These are phyloP conservation scores for Kluyveromyces marxianus DNA, from an alignment of 1,139 yeast species.

Conservation along the genomic window DNA sequence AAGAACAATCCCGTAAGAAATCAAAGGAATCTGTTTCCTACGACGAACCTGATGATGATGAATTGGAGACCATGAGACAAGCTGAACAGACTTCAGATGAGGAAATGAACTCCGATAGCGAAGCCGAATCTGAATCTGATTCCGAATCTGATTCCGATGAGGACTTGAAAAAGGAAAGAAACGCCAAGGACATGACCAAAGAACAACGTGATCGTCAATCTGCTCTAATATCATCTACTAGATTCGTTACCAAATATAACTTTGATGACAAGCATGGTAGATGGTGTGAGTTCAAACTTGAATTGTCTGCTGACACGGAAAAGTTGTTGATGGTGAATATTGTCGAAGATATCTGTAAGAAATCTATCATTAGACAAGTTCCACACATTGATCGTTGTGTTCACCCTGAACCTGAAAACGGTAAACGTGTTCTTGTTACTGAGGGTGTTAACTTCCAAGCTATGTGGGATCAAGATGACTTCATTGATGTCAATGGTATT, in stretches of 20 bases:
- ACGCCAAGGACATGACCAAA: constrained; percentile 39
- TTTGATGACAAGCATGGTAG: constrained; percentile 84
- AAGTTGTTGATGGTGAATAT: constrained; percentile 96
- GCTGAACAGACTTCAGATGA: constrained; percentile 72
- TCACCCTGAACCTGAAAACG: constrained; percentile 67
- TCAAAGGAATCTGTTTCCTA: constrained; percentile 85
- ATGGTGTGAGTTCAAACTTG: constrained; percentile 89
- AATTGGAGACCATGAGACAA: constrained; percentile 74
- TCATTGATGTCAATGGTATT: constrained; percentile 80
- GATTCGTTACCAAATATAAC: constrained; percentile 68
- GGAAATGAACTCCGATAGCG: constrained; percentile 36
- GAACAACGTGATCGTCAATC: constrained; percentile 78
- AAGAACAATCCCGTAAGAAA: constrained; percentile 52
- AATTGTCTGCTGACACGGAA: constrained; percentile 78
- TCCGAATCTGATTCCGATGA: constrained; percentile 27
- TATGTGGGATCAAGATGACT: constrained; percentile 97
- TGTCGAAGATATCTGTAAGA: constrained; percentile 84
- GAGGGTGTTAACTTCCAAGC: constrained; percentile 98
- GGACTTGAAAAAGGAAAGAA: constrained; percentile 27
- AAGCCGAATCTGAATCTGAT: constrained; percentile 36
- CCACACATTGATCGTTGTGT: constrained; percentile 89
- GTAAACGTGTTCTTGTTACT: constrained; percentile 72
- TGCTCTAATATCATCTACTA: constrained; percentile 67
- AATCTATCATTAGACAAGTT: constrained; percentile 88
- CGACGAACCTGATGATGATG: constrained; percentile 93